A percentile compares a stretch with the other conserved stretches of the same genome.
phyloP scores from a whole-genome alignment of 169 alveolate species.

The Plasmodium billcollinsi region DNA sequence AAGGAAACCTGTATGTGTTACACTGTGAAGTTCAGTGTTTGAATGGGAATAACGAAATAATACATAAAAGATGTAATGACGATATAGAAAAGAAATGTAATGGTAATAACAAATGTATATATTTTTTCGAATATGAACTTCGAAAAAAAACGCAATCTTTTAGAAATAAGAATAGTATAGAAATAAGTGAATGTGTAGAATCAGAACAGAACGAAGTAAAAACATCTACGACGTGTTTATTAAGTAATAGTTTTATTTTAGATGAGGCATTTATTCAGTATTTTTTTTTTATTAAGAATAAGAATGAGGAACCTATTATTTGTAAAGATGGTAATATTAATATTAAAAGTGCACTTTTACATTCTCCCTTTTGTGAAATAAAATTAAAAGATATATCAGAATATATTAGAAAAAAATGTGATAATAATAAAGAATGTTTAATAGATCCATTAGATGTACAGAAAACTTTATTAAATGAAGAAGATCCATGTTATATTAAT shows the following conservation, averaged over 20 bases:
- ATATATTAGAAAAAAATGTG: constrained; percentile 21
- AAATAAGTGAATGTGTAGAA: constrained; percentile 33
- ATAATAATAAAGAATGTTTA: constrained; percentile 18
- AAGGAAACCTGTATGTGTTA: constrained; percentile 31
- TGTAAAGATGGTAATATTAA: constrained; percentile 22
- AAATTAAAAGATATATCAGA: constrained; percentile 27
- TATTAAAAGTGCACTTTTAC: constrained; percentile 32
- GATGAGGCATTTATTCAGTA: constrained; percentile 22
- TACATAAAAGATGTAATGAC: constrained; percentile 20
- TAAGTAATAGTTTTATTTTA: constrained; percentile 15
- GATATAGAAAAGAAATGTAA: constrained; percentile 34
- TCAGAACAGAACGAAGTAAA: constrained; percentile 35
- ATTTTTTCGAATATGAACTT: constrained; percentile 23
- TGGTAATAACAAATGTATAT: constrained; percentile 21
- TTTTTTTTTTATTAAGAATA: constrained; percentile 44
- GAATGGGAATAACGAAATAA: constrained; percentile 19
- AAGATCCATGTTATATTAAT: constrained; percentile 16
- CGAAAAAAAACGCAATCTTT: background rate
- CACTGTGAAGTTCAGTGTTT: constrained; percentile 48
- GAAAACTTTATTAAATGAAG: constrained; percentile 6
- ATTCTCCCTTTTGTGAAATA: constrained; percentile 23
- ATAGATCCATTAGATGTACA: constrained; percentile 30
- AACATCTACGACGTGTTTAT: constrained; percentile 32
- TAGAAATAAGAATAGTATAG: constrained; percentile 23
- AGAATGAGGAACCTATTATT: constrained; percentile 34